These are phyloP conservation scores for Chernovozyma sophiae-reginae DNA, from an alignment of 1,139 yeast genomes.

Conservation along the genomic window DNA sequence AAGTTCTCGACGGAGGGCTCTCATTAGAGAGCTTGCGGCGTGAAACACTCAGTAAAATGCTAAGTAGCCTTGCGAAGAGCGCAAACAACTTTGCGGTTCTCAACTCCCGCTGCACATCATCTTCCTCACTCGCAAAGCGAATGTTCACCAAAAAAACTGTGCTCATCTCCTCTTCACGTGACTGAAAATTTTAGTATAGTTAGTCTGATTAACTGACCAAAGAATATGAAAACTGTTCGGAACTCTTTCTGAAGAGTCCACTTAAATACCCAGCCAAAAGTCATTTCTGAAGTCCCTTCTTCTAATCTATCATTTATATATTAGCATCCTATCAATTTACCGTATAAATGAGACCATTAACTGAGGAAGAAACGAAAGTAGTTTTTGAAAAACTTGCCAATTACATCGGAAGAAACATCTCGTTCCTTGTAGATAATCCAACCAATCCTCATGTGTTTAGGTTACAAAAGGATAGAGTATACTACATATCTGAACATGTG, in stretches of 20 bases:
- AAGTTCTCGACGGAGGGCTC: too few relatives aligned
- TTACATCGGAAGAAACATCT: slow-evolving; percentile 91
- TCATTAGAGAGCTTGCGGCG: too few relatives aligned
- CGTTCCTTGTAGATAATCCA: slow-evolving; percentile 80
- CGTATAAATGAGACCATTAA: slow-evolving; percentile 76
- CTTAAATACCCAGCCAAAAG: background rate
- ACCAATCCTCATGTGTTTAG: slow-evolving; percentile 94
- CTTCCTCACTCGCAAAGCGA: too few relatives aligned
- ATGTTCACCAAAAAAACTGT: too few relatives aligned
- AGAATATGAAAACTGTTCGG: too few relatives aligned
- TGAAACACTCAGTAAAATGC: too few relatives aligned
- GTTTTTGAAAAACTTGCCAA: slow-evolving; percentile 95
- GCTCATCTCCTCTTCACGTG: slow-evolving; percentile 12
- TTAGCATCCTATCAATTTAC: too few relatives aligned
- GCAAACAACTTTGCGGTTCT: too few relatives aligned
- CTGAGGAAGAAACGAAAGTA: slow-evolving; percentile 95
- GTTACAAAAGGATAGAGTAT: slow-evolving; percentile 92
- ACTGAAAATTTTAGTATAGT: slow-evolving; percentile 9
- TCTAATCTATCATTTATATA: too few relatives aligned
- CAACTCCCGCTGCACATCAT: too few relatives aligned
- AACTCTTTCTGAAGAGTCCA: background rate
- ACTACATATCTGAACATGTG: slow-evolving; percentile 79
- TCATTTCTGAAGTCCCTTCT: background rate
- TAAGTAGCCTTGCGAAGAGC: too few relatives aligned
- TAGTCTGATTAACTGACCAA: too few relatives aligned